Conservation (phyloP, 2,329 filamentous ascomycete genomes). For the Neofusicoccum kwambonambiense region DNA sequence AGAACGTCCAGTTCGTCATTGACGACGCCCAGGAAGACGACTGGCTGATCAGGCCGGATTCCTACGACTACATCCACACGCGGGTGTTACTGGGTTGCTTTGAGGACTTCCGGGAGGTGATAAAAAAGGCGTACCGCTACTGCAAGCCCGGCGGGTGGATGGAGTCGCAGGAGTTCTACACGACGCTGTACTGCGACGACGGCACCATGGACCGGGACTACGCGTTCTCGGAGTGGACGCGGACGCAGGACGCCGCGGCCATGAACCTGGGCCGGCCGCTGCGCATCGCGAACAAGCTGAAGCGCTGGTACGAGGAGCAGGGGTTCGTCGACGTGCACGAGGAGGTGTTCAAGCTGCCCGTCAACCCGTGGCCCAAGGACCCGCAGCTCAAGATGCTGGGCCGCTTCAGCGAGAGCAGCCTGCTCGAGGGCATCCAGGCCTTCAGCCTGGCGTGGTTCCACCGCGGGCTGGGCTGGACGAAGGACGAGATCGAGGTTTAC, state of each 20-base stretch:
- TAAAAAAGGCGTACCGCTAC: constrained; percentile 52
- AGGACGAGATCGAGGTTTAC: constrained; percentile 45
- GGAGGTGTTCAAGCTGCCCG: constrained; percentile 52
- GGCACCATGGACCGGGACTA: constrained; percentile 51
- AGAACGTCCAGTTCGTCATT: constrained; percentile 72
- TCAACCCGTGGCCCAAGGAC: constrained; percentile 53
- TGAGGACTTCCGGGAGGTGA: constrained; percentile 55
- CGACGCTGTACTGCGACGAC: constrained; percentile 53
- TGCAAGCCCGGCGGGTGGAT: constrained; percentile 57
- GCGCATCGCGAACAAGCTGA: constrained; percentile 54
- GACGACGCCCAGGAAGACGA: constrained; percentile 64
- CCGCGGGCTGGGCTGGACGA: constrained; percentile 44
- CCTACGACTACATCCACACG: constrained; percentile 61
- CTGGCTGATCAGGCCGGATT: constrained; percentile 53
- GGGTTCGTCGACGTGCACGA: constrained; percentile 60
- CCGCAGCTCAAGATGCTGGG: constrained; percentile 49
- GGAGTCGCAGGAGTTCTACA: constrained; percentile 44
- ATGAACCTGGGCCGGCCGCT: constrained; percentile 47
- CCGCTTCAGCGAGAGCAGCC: constrained; percentile 49
- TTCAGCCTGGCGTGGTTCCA: constrained; percentile 46
- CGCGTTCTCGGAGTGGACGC: constrained; percentile 50
- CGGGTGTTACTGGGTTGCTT: constrained; percentile 59
- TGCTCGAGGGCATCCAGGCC: constrained; percentile 46
- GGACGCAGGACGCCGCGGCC: constrained; percentile 44
- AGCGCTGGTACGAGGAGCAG: constrained; percentile 54